These are phyloP conservation scores for Thielaviopsis punctulata DNA, from an alignment of 2,329 filamentous ascomycete species.

Conservation along the genomic window DNA sequence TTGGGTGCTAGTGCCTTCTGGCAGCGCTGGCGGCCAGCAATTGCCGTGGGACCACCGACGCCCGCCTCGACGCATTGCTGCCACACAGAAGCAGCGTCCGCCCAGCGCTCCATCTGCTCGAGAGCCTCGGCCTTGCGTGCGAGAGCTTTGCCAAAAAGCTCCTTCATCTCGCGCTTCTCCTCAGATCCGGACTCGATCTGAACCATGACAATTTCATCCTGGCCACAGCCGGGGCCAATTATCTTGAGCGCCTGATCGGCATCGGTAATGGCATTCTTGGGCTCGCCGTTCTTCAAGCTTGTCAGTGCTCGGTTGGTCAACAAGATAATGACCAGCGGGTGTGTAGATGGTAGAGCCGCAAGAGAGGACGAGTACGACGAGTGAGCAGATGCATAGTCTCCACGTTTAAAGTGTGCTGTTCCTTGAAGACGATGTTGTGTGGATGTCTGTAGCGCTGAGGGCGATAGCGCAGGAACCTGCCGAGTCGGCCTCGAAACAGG, in stretches of 20 bases:
- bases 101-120: constrained; percentile 90
- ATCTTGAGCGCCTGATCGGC: constrained; percentile 64
- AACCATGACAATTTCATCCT: constrained; percentile 60
- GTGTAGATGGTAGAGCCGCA: constrained; percentile 51
- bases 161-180: constrained; percentile 68
- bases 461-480: constrained; percentile 48
- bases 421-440: constrained; percentile 65
- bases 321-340: constrained; percentile 76
- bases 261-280: constrained; percentile 71
- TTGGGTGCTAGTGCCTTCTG: constrained; percentile 70
- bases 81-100: constrained; percentile 68
- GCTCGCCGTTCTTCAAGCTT: constrained; percentile 77
- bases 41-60: constrained; percentile 68
- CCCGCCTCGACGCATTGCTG: constrained; percentile 66
- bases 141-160: constrained; percentile 83
- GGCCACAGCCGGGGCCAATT: constrained; percentile 64
- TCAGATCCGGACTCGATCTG: constrained; percentile 38
- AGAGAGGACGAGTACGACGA: constrained; percentile 66
- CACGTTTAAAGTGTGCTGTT: constrained; percentile 80
- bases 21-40: constrained; percentile 74
- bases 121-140: constrained; percentile 90
- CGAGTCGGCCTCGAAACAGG: constrained; percentile 33
- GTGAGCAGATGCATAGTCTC: constrained; percentile 80
- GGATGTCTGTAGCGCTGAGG: constrained; percentile 54
- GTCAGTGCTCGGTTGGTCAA: constrained; percentile 85